Evolutionary conservation across 352 stramenopile genomes (phyloP).

Genomic region (Thalassiosira allenii): DNA sequence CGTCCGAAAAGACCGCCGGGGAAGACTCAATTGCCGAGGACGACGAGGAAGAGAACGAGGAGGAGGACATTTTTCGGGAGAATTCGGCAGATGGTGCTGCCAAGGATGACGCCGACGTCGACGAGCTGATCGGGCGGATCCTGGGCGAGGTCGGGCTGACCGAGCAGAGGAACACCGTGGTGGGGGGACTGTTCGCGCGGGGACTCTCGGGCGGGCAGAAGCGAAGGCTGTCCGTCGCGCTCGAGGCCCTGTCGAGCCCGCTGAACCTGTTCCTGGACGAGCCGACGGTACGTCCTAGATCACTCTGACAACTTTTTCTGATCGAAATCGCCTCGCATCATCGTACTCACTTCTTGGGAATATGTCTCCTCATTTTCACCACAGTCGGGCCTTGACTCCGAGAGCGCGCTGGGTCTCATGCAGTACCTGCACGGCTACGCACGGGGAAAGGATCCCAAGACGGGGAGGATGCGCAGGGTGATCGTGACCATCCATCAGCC

Average conservation of each 20-base stretch:
- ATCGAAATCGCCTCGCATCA: too few relatives aligned
- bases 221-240: constrained; percentile 86
- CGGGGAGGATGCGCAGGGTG: constrained; percentile 32
- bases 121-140: constrained; percentile 43
- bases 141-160: constrained; percentile 50
- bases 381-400: constrained; percentile 36
- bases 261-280: constrained; percentile 41
- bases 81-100: too few relatives aligned
- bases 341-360: too few relatives aligned
- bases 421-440: constrained; percentile 59
- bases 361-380: background rate
- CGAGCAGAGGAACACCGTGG: constrained; percentile 70
- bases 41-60: background rate
- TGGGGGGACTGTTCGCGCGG: constrained; percentile 89
- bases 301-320: too few relatives aligned
- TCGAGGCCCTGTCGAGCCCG: constrained; percentile 72
- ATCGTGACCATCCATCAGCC: constrained; percentile 73
- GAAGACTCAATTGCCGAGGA: background rate
- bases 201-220: constrained; percentile 89
- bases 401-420: constrained; percentile 61
- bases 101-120: constrained; percentile 11
- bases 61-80: too few relatives aligned
- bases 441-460: background rate
- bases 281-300: constrained; percentile 9
- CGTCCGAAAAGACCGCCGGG: background rate